These are phyloP conservation scores for Xylariaceae sp. DNA, from an alignment of 2,329 filamentous ascomycete species.

Conservation along the genomic window DNA sequence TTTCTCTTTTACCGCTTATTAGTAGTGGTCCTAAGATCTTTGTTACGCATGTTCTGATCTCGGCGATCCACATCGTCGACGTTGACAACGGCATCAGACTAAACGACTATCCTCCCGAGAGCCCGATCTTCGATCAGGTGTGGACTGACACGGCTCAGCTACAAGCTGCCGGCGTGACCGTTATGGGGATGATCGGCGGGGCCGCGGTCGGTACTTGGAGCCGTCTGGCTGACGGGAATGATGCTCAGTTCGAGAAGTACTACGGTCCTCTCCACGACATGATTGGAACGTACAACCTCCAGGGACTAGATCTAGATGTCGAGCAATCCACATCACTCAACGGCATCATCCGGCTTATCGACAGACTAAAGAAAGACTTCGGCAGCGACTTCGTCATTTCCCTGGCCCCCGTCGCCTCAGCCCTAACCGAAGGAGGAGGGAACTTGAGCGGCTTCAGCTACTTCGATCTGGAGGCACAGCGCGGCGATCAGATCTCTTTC, in stretches of 20 bases:
- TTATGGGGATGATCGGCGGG: conserved; percentile 86
- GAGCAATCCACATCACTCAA: conserved; percentile 74
- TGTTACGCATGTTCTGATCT: conserved; percentile 81
- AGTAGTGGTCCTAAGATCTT: conserved; percentile 47
- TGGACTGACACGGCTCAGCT: conserved; percentile 78
- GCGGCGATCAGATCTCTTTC: conserved; percentile 71
- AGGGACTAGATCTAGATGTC: conserved; percentile 78
- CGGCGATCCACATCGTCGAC: conserved; percentile 81
- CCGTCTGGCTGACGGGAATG: conserved; percentile 60
- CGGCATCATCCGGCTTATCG: conserved; percentile 68
- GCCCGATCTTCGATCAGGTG: conserved; percentile 68
- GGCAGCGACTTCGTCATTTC: conserved; percentile 74
- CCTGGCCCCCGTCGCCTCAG: conserved; percentile 79
- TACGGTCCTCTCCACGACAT: conserved; percentile 67
- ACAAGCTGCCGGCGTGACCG: conserved; percentile 73
- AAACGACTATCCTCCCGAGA: conserved; percentile 76
- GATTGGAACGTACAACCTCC: conserved; percentile 61
- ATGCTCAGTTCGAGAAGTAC: conserved; percentile 69
- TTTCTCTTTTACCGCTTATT: conserved; percentile 58
- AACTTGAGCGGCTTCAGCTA: conserved; percentile 86
- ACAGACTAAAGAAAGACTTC: conserved; percentile 70
- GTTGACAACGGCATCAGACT: conserved; percentile 69
- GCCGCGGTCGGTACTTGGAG: conserved; percentile 67
- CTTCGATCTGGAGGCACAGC: conserved; percentile 68
- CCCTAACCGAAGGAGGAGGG: conserved; percentile 54